phyloP scores from a whole-genome alignment of 1,284 basidiomycete genomes.

The Abortiporus biennis region DNA sequence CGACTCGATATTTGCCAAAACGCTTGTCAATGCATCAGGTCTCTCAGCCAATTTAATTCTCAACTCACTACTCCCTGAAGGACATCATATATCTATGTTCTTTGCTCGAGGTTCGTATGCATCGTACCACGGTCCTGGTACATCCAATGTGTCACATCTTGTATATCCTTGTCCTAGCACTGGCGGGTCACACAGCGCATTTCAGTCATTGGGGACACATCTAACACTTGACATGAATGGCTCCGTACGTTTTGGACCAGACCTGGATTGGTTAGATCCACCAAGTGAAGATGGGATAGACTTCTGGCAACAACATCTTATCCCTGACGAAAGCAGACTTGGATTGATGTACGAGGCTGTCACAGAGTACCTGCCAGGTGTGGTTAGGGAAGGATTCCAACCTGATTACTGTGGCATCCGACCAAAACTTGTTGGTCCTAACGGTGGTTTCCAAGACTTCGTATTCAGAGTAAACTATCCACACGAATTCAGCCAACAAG shows the following conservation, averaged over 20 bases:
- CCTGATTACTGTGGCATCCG: slow-evolving; percentile 92
- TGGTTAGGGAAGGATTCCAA: slow-evolving; percentile 59
- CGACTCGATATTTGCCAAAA: slow-evolving; percentile 78
- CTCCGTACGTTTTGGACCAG: slow-evolving; percentile 90
- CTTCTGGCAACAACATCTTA: slow-evolving; percentile 72
- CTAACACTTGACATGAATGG: slow-evolving; percentile 86
- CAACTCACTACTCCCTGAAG: slow-evolving; percentile 60
- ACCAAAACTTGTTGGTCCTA: slow-evolving; percentile 80
- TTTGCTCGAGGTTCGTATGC: slow-evolving; percentile 84
- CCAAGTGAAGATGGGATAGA: slow-evolving; percentile 50
- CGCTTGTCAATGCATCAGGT: slow-evolving; percentile 86
- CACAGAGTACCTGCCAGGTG: slow-evolving; percentile 68
- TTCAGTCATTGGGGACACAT: slow-evolving; percentile 86
- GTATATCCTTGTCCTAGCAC: slow-evolving; percentile 86
- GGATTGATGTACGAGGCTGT: slow-evolving; percentile 65
- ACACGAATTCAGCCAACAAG: slow-evolving; percentile 19
- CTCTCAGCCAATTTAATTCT: slow-evolving; percentile 70
- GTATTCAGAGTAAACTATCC: slow-evolving; percentile 52
- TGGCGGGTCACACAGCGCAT: slow-evolving; percentile 30
- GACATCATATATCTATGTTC: slow-evolving; percentile 60
- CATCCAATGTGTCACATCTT: slow-evolving; percentile 61
- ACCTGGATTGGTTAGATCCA: slow-evolving; percentile 81
- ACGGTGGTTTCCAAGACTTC: slow-evolving; percentile 84
- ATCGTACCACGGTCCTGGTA: slow-evolving; percentile 77
- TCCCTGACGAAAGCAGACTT: slow-evolving; percentile 61